Base-by-base conservation (phyloP, 2,329 filamentous ascomycete species). In the Fusarium burgessii region DNA sequence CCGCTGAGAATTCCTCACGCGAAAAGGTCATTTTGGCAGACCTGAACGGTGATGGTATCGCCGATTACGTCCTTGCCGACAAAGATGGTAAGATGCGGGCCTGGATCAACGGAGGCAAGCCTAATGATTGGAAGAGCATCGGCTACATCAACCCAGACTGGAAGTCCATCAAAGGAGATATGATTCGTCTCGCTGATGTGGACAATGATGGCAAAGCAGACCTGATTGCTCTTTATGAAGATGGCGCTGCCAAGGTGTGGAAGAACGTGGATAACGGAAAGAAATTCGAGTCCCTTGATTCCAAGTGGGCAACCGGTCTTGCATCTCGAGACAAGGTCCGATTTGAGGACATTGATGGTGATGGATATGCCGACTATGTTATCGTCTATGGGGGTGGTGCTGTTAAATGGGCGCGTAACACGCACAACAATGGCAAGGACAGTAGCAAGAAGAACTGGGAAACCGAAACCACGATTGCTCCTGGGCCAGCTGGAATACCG, bases 321-420 rank as follows among this genome's bases (percentile, higher is more conserved):
- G 56, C 20, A 6, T 36, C 60, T 5, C 35, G 52, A 13, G 51
- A 59, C 3, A 66, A 58, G 42, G 42, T 73, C 4, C 27, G 18
- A 0, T 69, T 73, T 43, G 47, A 59, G 13, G 70, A 71, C 7
- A 62, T 71, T 27, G 56, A 72, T 15, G 66, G 70, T 0, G 70
- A 73, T 11, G 63, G 71, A 4, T 49, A 59, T 27, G 47, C 60
- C 9, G 71, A 73, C 56, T 73, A 70, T 40, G 49, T 73, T 7
- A 61, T 64, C 5, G 25, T 73, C 11, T 54, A 45, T 7, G 15
- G 27, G 1, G 56, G 65, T 0, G 70, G 71, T 3, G 42, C 57
- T 4, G 55, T 65, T 14, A 51, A 60, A 8, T 63, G 27, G 46
- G 60, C 60, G 0, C 33, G 46, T 2, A 63, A 63, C 0, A 63